These are phyloP conservation scores for Alternaria hordeiaustralica DNA, from an alignment of 2,329 filamentous ascomycete genomes.

Conservation along the genomic window DNA sequence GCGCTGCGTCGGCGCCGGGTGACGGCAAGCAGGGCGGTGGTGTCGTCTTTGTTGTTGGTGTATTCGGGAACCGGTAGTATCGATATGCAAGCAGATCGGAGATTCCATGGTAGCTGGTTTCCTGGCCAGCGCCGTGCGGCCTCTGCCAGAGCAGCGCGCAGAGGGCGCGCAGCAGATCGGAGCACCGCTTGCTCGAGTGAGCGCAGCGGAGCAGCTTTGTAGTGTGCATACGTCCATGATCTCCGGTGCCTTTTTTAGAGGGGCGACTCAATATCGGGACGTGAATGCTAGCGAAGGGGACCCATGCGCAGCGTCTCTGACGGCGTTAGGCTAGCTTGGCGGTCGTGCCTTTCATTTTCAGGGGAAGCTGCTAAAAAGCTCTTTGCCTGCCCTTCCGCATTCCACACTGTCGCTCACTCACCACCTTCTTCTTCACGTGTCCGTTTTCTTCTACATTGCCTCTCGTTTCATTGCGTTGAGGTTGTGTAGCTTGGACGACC, in stretches of 20 bases:
- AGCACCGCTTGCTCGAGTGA: slow-evolving; percentile 4
- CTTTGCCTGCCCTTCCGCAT: slow-evolving; percentile 38
- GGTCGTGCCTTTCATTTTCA: slow-evolving; percentile 35
- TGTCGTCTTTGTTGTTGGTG: neutral
- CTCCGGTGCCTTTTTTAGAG: slow-evolving; percentile 21
- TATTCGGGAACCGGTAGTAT: slow-evolving; percentile 16
- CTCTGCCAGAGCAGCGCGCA: neutral
- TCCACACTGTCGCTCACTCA: slow-evolving; percentile 40
- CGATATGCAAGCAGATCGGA: slow-evolving; percentile 15
- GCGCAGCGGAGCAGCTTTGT: slow-evolving; percentile 4
- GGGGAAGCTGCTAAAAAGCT: slow-evolving; percentile 41
- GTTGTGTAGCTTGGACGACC: slow-evolving; percentile 12
- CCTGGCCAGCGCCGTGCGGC: slow-evolving; percentile 19
- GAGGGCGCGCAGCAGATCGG: neutral
- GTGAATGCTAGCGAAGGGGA: slow-evolving; percentile 32
- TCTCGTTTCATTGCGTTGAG: slow-evolving; percentile 39
- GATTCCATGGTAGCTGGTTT: slow-evolving; percentile 7
- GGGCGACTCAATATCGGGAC: slow-evolving; percentile 27
- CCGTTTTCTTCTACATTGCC: slow-evolving; percentile 32
- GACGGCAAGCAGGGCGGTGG: neutral
- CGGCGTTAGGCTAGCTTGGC: slow-evolving; percentile 36
- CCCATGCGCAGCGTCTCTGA: slow-evolving; percentile 30
- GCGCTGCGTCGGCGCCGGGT: neutral
- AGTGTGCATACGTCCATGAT: neutral
- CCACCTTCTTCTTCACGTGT: slow-evolving; percentile 25